Conservation (phyloP, 1,139 yeast species). For the Debaryomycetaceae sp. region DNA sequence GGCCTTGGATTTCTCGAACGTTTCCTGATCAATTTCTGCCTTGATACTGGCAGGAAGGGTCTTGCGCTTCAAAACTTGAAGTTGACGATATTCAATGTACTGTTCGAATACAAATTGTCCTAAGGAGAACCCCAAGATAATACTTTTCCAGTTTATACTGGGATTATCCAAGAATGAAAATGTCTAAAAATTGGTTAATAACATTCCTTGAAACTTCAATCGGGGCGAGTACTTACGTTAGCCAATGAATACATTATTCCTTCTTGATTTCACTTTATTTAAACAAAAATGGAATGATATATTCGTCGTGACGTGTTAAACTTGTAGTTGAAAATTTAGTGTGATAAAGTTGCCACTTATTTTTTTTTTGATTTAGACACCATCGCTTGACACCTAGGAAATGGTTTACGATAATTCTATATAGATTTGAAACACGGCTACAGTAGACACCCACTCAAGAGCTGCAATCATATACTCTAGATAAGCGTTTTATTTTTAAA, state of each 20-base stretch:
- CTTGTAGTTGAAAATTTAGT: not conserved
- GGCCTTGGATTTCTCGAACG: slow-evolving; percentile 73
- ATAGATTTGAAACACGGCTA: too few species aligned
- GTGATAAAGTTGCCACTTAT: slow-evolving; percentile 1
- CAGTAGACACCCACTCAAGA: too few species aligned
- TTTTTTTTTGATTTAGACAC: too few species aligned
- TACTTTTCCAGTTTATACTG: slow-evolving; percentile 74
- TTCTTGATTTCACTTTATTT: too few species aligned
- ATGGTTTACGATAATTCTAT: too few species aligned
- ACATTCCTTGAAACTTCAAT: not conserved
- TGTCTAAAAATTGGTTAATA: slow-evolving; percentile 5
- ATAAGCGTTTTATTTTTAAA: slow-evolving; percentile 10
- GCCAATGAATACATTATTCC: slow-evolving; percentile 7
- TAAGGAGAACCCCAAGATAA: slow-evolving; percentile 70
- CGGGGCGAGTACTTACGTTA: slow-evolving; percentile 2
- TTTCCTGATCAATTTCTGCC: slow-evolving; percentile 64
- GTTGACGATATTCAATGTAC: slow-evolving; percentile 75
- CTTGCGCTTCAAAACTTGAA: slow-evolving; percentile 53
- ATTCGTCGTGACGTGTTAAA: not conserved
- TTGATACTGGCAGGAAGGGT: slow-evolving; percentile 63
- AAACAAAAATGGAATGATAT: too few species aligned
- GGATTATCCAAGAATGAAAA: slow-evolving; percentile 33
- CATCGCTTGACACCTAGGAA: too few species aligned
- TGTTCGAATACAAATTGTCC: slow-evolving; percentile 75
- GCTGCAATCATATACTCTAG: too few species aligned